Evolutionary conservation across 2,329 filamentous ascomycete species (phyloP).

Genomic region (Ophiognomonia clavigignenti-juglandacearum): DNA sequence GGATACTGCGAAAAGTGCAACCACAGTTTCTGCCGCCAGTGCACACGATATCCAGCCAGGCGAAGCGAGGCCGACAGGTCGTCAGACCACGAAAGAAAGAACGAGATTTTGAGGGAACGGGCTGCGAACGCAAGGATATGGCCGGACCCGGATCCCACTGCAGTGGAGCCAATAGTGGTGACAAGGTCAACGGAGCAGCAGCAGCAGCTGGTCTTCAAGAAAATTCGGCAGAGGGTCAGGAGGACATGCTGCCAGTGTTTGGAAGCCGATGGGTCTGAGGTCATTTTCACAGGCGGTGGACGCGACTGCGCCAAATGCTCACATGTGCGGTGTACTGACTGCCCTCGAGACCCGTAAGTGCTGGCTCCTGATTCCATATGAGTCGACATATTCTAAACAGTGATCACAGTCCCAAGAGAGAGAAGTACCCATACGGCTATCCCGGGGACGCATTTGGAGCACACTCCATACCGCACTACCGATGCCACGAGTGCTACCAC

Average conservation of each 20-base stretch:
- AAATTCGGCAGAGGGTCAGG: constrained; percentile 66
- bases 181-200: constrained; percentile 62
- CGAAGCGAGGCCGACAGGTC: constrained; percentile 52
- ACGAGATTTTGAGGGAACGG: constrained; percentile 47
- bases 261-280: constrained; percentile 26
- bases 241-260: constrained; percentile 71
- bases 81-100: constrained; percentile 46
- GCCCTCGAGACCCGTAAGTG: constrained; percentile 73
- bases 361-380: not conserved
- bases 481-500: constrained; percentile 59
- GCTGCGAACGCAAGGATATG: constrained; percentile 52
- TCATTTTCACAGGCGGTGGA: constrained; percentile 51
- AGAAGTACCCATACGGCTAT: constrained; percentile 66
- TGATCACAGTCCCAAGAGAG: constrained; percentile 52
- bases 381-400: constrained; percentile 18
- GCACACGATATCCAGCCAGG: constrained; percentile 67
- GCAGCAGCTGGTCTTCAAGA: constrained; percentile 63
- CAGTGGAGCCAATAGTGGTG: constrained; percentile 46
- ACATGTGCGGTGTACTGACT: constrained; percentile 74
- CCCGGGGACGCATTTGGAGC: constrained; percentile 58
- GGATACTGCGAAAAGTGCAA: constrained; percentile 75
- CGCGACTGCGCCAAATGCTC: constrained; percentile 65
- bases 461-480: constrained; percentile 47
- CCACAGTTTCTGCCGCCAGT: constrained; percentile 77
- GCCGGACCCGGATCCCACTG: constrained; percentile 43